Conservation (phyloP, 1,139 yeast genomes). For the Pichia sp. region DNA sequence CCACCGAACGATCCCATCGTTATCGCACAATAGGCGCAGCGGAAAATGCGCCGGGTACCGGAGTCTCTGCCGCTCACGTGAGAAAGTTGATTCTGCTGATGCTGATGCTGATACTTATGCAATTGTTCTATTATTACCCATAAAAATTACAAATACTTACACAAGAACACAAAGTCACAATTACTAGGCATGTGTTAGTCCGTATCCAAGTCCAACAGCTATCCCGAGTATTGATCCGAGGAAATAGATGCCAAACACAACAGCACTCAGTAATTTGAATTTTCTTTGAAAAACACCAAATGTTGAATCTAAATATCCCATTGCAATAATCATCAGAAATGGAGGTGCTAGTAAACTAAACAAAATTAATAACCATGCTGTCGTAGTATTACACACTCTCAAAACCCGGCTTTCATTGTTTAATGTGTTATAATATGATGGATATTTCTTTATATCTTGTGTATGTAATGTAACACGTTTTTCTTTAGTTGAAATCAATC, state of each 20-base stretch:
- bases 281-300: constrained; percentile 21
- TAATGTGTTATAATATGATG: neutral
- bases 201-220: constrained; percentile 24
- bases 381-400: constrained; percentile 13
- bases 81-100: no score
- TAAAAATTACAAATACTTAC: neutral
- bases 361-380: constrained; percentile 18
- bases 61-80: no score
- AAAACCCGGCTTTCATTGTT: neutral
- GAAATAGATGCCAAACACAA: constrained; percentile 16
- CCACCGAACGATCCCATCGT: no score
- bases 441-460: no score
- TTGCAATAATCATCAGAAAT: constrained; percentile 24
- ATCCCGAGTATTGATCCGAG: constrained; percentile 21
- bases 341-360: constrained; percentile 26
- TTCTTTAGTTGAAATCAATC: no score
- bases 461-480: no score
- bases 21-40: no score
- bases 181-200: constrained; percentile 11
- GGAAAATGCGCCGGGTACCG: no score
- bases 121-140: no score
- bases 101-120: no score
- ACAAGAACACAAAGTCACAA: neutral
- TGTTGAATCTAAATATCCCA: constrained; percentile 24
- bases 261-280: constrained; percentile 19